Evolutionary conservation across 306 rosid genomes (phyloP), one percentile per base, ranked within the genome.

Genomic region (Rubus parviflorus): DNA sequence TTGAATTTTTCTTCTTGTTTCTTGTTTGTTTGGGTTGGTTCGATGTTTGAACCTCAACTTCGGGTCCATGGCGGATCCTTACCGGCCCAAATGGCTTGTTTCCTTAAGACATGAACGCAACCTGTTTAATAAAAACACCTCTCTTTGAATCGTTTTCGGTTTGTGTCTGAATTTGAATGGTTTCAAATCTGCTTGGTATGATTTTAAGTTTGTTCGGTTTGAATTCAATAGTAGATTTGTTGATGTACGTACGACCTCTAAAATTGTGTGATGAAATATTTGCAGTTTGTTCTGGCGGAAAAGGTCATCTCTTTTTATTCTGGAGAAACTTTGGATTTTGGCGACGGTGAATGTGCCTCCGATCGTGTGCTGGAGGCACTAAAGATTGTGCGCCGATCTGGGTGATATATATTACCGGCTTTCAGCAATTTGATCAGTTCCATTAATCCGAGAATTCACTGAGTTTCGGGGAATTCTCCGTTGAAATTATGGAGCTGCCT

Each of bases 401-500:
- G 35, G 35, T 30, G 35, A 30, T 30, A 30, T 30, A 30, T 30
- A 30, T 30, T 30, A 30, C 35, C 0, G 35, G 35, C 35, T 30
- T 30, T 61, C 56, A 74, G 67, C 68, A 62, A 7, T 6, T 35
- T 0, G 17, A 15, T 30, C 20, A 25, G 16, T 14, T 35, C 41
- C 49, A 6, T 7, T 14, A 25, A 10, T 56, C 12, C 53, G 10
- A 7, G 8, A 60, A 68, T 60, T 78, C 75, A 9, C 57, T 9
- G 58, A 68, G 30, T 56, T 41, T 13, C 23, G 6, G 30, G 15
- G 40, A 65, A 63, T 40, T 64, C 30, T 61, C 42, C n/a, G 67
- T 57, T 1, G 1, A 57, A 13, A 37, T 8, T 64, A 95, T 95
- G 99, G 99, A 95, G 88, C 93, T 92, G 85, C 86, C 99, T 82